These are phyloP conservation scores for Schizophyllum commune DNA, from an alignment of 1,284 basidiomycete genomes.

Conservation along the genomic window DNA sequence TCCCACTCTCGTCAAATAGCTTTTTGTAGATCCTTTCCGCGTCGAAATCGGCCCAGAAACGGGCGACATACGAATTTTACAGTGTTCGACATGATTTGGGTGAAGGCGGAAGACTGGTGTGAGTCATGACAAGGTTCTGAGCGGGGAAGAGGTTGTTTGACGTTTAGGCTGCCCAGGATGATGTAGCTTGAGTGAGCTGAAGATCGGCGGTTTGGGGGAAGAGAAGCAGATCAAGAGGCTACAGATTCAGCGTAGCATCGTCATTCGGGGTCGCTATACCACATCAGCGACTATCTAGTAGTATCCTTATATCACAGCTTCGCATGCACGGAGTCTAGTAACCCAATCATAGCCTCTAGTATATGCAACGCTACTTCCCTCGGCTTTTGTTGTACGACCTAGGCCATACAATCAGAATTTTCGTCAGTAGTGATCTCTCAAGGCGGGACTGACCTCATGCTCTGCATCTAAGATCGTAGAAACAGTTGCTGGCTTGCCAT, in stretches of 20 bases:
- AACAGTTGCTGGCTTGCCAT: neutral
- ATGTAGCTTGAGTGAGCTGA: too few relatives aligned
- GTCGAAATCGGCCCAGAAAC: neutral
- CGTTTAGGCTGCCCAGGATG: too few relatives aligned
- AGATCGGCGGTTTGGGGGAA: too few relatives aligned
- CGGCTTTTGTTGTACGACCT: neutral
- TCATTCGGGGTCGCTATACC: too few relatives aligned
- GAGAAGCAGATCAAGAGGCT: too few relatives aligned
- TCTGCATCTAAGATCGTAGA: neutral
- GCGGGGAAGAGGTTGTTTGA: too few relatives aligned
- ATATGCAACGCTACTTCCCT: neutral
- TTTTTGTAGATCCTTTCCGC: neutral
- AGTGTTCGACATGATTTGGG: neutral
- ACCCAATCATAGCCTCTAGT: neutral
- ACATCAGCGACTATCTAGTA: too few relatives aligned
- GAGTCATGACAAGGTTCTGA: too few relatives aligned
- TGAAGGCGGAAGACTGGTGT: neutral
- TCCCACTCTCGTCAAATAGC: constrained; percentile 37
- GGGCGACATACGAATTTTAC: neutral
- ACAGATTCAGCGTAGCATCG: too few relatives aligned
- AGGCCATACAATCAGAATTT: too few relatives aligned
- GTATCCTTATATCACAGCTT: neutral
- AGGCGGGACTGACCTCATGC: neutral
- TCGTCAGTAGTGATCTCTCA: neutral
- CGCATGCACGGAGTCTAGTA: neutral